phyloP scores from a whole-genome alignment of 495 filamentous ascomycete genomes.

The Xylaria intraflava region DNA sequence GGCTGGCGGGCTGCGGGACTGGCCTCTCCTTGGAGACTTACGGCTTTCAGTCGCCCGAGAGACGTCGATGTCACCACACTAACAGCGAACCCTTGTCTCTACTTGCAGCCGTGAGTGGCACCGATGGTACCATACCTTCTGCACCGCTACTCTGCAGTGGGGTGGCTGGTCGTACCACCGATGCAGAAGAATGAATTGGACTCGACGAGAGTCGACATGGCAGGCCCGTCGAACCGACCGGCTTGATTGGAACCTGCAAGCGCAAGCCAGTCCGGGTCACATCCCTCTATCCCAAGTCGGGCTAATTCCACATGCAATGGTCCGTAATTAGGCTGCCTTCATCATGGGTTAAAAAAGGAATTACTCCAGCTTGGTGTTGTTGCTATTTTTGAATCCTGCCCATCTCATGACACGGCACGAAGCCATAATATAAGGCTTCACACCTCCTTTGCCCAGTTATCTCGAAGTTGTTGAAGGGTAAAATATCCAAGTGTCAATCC shows the following conservation, averaged over 20 bases:
- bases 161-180: conserved; percentile 31
- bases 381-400: conserved; percentile 31
- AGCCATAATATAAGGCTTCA: conserved; percentile 47
- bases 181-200: conserved; percentile 24
- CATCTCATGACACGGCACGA: conserved; percentile 20
- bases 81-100: conserved; percentile 18
- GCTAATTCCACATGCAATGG: conserved; percentile 29
- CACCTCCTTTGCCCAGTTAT: conserved; percentile 33
- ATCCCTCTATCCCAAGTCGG: conserved; percentile 22
- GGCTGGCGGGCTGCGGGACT: too few species aligned
- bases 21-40: conserved; percentile 25
- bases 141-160: conserved; percentile 16
- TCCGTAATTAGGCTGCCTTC: conserved; percentile 28
- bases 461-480: conserved; percentile 26
- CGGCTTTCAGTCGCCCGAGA: conserved; percentile 20
- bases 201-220: conserved; percentile 11
- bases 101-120: conserved; percentile 27
- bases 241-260: conserved; percentile 41
- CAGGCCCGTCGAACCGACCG: conserved; percentile 35
- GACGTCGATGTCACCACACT: conserved; percentile 17
- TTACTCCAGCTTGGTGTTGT: conserved; percentile 30
- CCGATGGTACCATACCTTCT: conserved; percentile 28
- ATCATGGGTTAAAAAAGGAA: conserved; percentile 29
- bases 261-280: conserved; percentile 29
- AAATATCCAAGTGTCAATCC: conserved; percentile 45